Evolutionary conservation across 2,329 filamentous ascomycete genomes (phyloP), one percentile per base, ranked within the genome.

Genomic region (Pseudocercospora cruenta): DNA sequence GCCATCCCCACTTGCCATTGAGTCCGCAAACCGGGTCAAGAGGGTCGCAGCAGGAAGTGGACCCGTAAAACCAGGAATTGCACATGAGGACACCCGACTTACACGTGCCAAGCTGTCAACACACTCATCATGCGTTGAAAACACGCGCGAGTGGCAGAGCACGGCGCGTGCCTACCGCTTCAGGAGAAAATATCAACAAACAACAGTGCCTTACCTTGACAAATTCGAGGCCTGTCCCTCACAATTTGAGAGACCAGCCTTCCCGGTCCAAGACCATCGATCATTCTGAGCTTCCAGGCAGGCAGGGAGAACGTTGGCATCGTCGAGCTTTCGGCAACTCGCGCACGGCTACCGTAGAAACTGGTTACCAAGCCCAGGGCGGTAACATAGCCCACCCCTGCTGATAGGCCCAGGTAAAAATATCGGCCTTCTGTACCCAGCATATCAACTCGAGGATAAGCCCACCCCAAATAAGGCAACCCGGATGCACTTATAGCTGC

Each of bases 101-200:
- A 43, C 12, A 55, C 51, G 51, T 55, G 51, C 51, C 26, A 55
- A 55, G 51, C 51, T 55, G 51, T 55, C 57, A 43, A 59, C 57
- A 59, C 57, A 21, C 8, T 24, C 19, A 43, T 59, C 31, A 19
- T 22, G 16, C 21, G 14, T 45, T 59, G 51, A 24, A 33, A 26
- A 16, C 16, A 39, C 28, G 54, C 54, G 33, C 19, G 10, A 36
- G 28, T 22, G 26, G 10, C 22, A 36, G 26, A 14, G 4, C 28
- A 16, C 4, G 26, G 26, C 28, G 54, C 28, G 54, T 39, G 54
- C 28, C 54, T 58, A 31, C 26, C 8, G 5, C 28, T 33, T 36
- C 31, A 39, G 28, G 19, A 51, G 47, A 6, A 51, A 16, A 51
- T 24, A 26, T 51, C 47, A 51, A 51, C 47, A 51, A 51, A 49